Conservation (phyloP, 192 early-diverging fungal species). For the Coemansia sp. region DNA sequence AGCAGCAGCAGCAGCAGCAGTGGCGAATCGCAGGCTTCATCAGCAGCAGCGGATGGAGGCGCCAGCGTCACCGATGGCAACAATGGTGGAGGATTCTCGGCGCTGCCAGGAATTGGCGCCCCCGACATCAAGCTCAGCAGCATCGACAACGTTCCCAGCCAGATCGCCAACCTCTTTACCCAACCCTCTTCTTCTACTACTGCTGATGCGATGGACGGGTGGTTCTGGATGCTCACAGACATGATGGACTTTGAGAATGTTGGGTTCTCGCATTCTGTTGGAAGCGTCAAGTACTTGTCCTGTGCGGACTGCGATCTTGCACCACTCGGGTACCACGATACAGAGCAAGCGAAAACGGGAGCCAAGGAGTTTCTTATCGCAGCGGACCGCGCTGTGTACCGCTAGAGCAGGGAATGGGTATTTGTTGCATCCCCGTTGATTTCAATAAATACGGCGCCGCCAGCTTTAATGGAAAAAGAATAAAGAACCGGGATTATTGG, state of each 20-base stretch:
- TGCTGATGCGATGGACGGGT: not conserved
- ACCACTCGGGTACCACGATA: conserved; percentile 71
- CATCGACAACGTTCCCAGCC: conserved; percentile 1
- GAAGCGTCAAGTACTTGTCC: conserved; percentile 63
- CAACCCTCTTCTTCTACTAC: not conserved
- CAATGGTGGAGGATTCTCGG: too few relatives aligned
- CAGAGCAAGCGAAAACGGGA: conserved; percentile 1
- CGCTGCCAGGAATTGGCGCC: conserved; percentile 10
- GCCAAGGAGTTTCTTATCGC: conserved; percentile 63
- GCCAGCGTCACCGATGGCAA: too few relatives aligned
- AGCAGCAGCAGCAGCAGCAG: not conserved
- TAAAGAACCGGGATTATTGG: not conserved
- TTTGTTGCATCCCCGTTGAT: not conserved
- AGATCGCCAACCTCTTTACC: conserved; percentile 1
- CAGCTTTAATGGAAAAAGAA: not conserved
- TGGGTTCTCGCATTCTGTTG: conserved; percentile 64
- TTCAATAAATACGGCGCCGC: not conserved
- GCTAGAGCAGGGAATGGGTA: not conserved
- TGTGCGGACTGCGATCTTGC: conserved; percentile 77
- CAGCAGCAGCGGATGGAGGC: too few relatives aligned
- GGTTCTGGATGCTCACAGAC: conserved; percentile 62
- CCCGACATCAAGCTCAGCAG: not conserved
- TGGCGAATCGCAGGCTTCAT: too few relatives aligned
- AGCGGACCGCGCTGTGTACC: conserved; percentile 61
- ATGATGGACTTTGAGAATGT: conserved; percentile 81